Evolutionary conservation across 2,329 filamentous ascomycete species (phyloP).

Genomic region (Sporothrix mexicana): DNA sequence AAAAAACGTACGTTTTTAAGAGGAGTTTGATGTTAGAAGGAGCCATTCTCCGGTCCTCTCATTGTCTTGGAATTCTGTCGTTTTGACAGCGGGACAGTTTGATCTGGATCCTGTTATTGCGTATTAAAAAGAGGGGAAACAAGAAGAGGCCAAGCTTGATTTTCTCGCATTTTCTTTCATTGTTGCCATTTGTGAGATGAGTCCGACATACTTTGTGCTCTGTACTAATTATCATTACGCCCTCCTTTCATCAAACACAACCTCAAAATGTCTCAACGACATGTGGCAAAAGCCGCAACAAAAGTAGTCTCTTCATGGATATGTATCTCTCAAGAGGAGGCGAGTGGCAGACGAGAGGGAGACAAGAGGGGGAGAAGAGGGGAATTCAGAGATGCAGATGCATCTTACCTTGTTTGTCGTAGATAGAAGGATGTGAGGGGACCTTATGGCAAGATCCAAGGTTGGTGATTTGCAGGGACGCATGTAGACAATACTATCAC

Average conservation of each 20-base stretch:
- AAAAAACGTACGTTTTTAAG: conserved; percentile 27
- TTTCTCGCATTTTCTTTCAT: neutral
- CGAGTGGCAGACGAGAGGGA: neutral
- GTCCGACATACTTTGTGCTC: neutral
- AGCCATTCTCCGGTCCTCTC: neutral
- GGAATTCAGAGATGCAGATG: neutral
- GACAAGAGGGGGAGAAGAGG: neutral
- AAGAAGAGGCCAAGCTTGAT: neutral
- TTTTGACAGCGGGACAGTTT: conserved; percentile 1
- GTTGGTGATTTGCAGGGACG: neutral
- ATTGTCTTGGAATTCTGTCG: neutral
- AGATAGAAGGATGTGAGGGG: conserved; percentile 5
- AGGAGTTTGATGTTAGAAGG: neutral
- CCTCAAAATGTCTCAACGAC: conserved; percentile 15
- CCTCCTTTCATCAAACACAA: neutral
- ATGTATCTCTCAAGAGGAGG: neutral
- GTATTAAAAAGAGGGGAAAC: neutral
- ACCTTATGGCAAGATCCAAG: conserved; percentile 1
- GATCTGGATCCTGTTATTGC: too few relatives aligned
- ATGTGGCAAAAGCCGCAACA: neutral
- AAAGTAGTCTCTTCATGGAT: neutral
- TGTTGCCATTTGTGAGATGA: neutral
- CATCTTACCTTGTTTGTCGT: too few relatives aligned
- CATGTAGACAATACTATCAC: neutral
- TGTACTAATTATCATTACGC: neutral